Base-by-base conservation (phyloP, 2,329 filamentous ascomycete genomes). In the Helotiales sp. region DNA sequence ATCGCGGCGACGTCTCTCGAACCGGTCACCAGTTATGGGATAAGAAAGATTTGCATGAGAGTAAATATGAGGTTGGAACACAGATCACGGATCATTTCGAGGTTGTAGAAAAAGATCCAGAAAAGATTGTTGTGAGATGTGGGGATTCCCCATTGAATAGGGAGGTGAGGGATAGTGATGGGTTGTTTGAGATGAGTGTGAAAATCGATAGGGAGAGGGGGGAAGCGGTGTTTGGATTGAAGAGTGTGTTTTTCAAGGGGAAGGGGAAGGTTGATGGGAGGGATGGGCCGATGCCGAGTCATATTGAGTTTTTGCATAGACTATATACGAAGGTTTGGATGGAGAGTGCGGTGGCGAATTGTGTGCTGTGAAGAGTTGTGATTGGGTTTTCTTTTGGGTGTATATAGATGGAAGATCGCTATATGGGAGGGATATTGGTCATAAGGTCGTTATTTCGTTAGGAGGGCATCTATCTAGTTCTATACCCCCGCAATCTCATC, bases 11-110 rank as follows among this genome's bases (percentile, higher is more conserved):
- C 3, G 78, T 82, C 8, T 76, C 81, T 36, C 6, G 40, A n/a
- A 88, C 85, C 0, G 75, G 78, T 1, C 67, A 75, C 47, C 83
- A 89, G 62, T 79, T 90, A 1, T 90, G 87, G 85, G 78, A 79
- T 2, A 74, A 70, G 2, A 72, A 78, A 10, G 77, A 86, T 52
- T 79, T 90, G 1, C 70, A 77, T 5, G 65, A 72, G n/a, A 83
- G 77, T 57, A 77, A 64, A 9, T 90, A 90, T 68, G 80, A 85
- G 19, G 76, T 80, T 36, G 87, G 87, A 31, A 88, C 87, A 1
- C 69, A 77, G 38, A 81, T 90, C 57, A 88, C 84, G 2, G 86
- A 90, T 69, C 87, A 90, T 71, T 90, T 90, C 67, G 85, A 90
- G 70, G 86, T 90, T 0, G 75, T 90, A 1, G 81, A 85, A 53